Evolutionary conservation across 1,284 basidiomycete genomes (phyloP).

Genomic region (Pascua guehoae): DNA sequence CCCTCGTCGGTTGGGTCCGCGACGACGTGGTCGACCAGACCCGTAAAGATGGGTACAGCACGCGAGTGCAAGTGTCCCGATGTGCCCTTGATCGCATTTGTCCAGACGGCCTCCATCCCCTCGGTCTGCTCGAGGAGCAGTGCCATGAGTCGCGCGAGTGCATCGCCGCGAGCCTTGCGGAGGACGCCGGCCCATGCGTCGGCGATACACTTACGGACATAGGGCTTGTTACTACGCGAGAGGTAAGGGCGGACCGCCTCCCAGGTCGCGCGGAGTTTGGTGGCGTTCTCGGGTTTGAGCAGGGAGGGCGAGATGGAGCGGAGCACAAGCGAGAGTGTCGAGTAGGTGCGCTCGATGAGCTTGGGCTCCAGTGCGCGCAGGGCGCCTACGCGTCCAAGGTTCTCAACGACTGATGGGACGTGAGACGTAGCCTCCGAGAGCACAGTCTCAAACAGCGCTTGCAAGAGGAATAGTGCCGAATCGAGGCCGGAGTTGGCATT

Average conservation of each 20-base stretch:
- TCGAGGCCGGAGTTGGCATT: constrained; percentile 42
- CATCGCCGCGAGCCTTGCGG: constrained; percentile 40
- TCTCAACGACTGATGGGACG: constrained; percentile 26
- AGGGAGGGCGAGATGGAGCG: constrained; percentile 36
- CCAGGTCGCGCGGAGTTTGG: constrained; percentile 33
- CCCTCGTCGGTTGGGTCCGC: constrained; percentile 36
- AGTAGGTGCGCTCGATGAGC: constrained; percentile 46
- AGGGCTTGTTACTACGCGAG: constrained; percentile 34
- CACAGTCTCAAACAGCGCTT: constrained; percentile 52
- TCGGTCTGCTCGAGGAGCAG: constrained; percentile 30
- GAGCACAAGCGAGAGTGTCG: constrained; percentile 44
- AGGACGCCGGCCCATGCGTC: constrained; percentile 48
- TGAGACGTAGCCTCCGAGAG: constrained; percentile 35
- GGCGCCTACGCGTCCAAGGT: constrained; percentile 38
- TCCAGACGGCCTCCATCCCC: constrained; percentile 43
- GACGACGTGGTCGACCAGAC: constrained; percentile 49
- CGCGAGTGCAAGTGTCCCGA: constrained; percentile 75
- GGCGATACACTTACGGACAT: constrained; percentile 46
- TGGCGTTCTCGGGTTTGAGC: constrained; percentile 28
- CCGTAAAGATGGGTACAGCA: constrained; percentile 60
- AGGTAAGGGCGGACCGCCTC: constrained; percentile 35
- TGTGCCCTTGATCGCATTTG: constrained; percentile 51
- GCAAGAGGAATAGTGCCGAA: constrained; percentile 39
- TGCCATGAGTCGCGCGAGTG: constrained; percentile 27
- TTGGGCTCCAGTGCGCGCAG: constrained; percentile 40